Base-by-base conservation (phyloP, 1,139 yeast species). In the Magnusiomyces magnusii region DNA sequence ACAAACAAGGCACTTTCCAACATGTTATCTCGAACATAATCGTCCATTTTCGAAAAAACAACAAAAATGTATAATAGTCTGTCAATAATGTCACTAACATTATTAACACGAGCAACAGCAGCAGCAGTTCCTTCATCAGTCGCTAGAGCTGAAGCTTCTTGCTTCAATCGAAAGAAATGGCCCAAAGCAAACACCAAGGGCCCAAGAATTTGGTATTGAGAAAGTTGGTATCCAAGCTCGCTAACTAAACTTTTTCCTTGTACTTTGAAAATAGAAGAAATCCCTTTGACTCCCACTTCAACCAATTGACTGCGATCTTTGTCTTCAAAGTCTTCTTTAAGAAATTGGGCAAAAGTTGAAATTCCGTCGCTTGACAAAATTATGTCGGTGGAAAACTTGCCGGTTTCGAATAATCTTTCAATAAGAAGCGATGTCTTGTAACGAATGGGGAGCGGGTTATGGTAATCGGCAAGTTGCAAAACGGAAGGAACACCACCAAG, bases 301-400 rank as follows among this genome's bases (percentile, higher is more conserved):
- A 84, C 80, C 62, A 82, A 76, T 15, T 75, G 76, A 23, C 49
- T 44, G 49, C 24, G 49, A 0, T 81, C 80, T 3, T 76, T 73
- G 3, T 71, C 60, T 55, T 76, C 79, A 60, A 76, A 78, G 62
- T 82, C 85, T 63, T 81, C 87, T 63, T 81, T 84, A 2, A 83
- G 75, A 61, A 83, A 76, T 59, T 78, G 78, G 2, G 82, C 71
- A 44, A 81, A 69, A n/a, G 78, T 74, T 56, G 77, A 73, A 25
- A 84, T 70, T 0, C 87, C 86, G 15, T 87, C 87, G 64, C 83
- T 76, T 2, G 84, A 78, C 2, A 83, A 76, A 64, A 83, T 80
- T 77, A 78, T 76, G 5, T 79, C 76, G 31, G 82, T 67, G 0
- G 80, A 78, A 49, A 71, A 68, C 21, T 75, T 75, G 5, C 81